Base-by-base conservation (phyloP, 2,329 filamentous ascomycete species). In the Trichoderma koningii region DNA sequence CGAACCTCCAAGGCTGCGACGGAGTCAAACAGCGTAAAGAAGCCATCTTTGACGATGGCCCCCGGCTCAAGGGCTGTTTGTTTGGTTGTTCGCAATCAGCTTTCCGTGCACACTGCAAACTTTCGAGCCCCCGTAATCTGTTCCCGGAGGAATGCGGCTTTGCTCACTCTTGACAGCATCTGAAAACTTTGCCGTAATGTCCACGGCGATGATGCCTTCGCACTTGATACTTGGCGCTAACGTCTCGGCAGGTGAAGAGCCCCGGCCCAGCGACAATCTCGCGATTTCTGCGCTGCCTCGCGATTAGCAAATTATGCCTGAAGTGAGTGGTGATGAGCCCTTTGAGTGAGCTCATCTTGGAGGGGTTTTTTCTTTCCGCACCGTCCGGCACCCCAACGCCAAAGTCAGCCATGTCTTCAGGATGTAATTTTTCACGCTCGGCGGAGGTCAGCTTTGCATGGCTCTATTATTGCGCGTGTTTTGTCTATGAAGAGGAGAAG, bases 11-110 rank as follows among this genome's bases (percentile, higher is more conserved):
- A 83, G 70, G 91, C 91, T 68, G 92, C 91, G 70, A 99, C 95
- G 55, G 93, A 90, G 79, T 98, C 95, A 71, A 97, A 97, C 5
- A 99, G 83, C 1, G 93, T 96, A 73, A 99, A 98, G 74, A 87
- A 87, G 51, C 90, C 91, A 92, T 98, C 93, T 79, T 97, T 97
- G 68, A 98, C 84, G 3, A 99, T 84, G 70, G 96, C 88, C 38
- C 95, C 95, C 7, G 90, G 87, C 53, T 85, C 79, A 65, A 98
- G 81, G 67, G 87, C 93, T 96, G 21, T 55, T 38, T 38, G 34
- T 38, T 38, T 38, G 34, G 3, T 14, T 50, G 52, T 21, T 51
- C 4, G 17, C 21, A 42, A 34, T 55, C 34, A 53, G 51, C 64
- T 57, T 57, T 41, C 44, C 50, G 26, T 21, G 26, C 50, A 53